These are phyloP conservation scores for Obba rivulosa DNA, from an alignment of 768 basidiomycete species.

Conservation along the genomic window DNA sequence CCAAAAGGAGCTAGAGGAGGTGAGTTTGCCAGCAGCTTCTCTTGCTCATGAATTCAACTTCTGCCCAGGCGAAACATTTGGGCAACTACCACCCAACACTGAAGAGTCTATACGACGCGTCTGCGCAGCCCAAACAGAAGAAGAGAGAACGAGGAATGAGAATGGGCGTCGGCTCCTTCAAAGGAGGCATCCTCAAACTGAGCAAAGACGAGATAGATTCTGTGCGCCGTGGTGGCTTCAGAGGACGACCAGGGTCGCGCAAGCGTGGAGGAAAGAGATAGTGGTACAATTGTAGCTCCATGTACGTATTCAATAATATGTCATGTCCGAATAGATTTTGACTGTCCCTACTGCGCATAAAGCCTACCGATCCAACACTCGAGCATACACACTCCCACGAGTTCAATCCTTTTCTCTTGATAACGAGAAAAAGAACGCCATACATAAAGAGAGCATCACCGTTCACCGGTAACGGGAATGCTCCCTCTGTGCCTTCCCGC, in stretches of 20 bases:
- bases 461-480: no score
- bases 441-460: no score
- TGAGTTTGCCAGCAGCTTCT: conserved; percentile 22
- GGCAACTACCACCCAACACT: conserved; percentile 82
- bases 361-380: no score
- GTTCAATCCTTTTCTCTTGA: no score
- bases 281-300: neutral
- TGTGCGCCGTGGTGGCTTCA: conserved; percentile 22
- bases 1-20: conserved; percentile 61
- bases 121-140: conserved; percentile 23
- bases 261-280: conserved; percentile 19
- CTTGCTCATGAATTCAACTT: conserved; percentile 5
- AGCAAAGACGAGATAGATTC: conserved; percentile 52
- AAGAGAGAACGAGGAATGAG: conserved; percentile 62
- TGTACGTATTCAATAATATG: no score
- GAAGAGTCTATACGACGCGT: conserved; percentile 57
- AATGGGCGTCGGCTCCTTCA: conserved; percentile 79
- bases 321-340: no score
- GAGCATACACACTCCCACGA: no score
- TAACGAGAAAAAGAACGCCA: no score
- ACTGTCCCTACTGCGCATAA: no score
- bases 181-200: conserved; percentile 62
- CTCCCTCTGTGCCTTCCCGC: no score
- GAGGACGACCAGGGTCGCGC: conserved; percentile 21
- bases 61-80: conserved; percentile 65